Percentiles rank a stretch among this genome's conserved stretches.
These are phyloP conservation scores for Phialemoniopsis sp. DNA, from an alignment of 2,329 filamentous ascomycete genomes.

Conservation along the genomic window DNA sequence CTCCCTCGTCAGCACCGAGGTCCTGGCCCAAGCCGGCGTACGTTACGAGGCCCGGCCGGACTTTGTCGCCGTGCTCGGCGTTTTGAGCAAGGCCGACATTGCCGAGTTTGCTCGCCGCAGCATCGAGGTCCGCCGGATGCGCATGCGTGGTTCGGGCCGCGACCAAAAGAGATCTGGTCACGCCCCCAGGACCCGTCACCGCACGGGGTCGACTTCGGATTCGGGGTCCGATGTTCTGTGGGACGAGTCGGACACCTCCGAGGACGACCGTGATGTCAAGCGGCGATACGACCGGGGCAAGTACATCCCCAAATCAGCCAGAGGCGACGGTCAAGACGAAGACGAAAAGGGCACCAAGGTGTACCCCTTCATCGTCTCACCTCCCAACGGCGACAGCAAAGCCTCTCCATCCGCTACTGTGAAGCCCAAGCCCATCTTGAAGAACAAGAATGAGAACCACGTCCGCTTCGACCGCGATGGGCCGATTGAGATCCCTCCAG, in stretches of 20 bases:
- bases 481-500: constrained; percentile 32
- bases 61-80: constrained; percentile 57
- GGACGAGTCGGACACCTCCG: constrained; percentile 20
- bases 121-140: constrained; percentile 38
- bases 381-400: constrained; percentile 17
- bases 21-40: constrained; percentile 48
- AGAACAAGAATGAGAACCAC: constrained; percentile 55
- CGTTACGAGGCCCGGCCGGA: constrained; percentile 57
- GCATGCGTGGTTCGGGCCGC: constrained; percentile 18
- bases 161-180: constrained; percentile 7
- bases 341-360: constrained; percentile 22
- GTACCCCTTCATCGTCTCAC: constrained; percentile 35
- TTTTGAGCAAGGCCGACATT: constrained; percentile 47
- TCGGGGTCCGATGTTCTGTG: constrained; percentile 17
- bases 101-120: constrained; percentile 45
- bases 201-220: constrained; percentile 8
- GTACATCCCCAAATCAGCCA: constrained; percentile 9
- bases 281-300: constrained; percentile 5
- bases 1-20: constrained; percentile 52
- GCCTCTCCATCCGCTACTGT: constrained; percentile 28
- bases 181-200: constrained; percentile 1
- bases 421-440: constrained; percentile 54
- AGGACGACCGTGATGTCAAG: constrained; percentile 6
- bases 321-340: constrained; percentile 4
- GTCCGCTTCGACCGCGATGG: constrained; percentile 47